Base-by-base conservation (phyloP, 78 protist genomes). In the Acrasis kona region DNA sequence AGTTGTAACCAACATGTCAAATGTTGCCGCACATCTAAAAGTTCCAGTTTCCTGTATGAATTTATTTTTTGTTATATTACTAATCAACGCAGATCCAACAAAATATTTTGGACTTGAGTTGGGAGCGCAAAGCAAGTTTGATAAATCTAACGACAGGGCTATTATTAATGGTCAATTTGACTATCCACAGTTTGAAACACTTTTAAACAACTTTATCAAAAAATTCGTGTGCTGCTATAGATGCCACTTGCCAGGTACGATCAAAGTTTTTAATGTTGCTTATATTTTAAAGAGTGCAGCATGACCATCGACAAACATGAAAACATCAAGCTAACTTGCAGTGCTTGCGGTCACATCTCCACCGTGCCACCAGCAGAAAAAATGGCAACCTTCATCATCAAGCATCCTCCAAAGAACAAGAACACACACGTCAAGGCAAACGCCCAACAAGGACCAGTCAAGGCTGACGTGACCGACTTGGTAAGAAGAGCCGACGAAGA, bases 231-330 rank as follows among this genome's bases (percentile, higher is more conserved):
- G 72, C 3, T 81, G 85, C 79, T 29, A 57, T 40, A 10, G 4
- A 8, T 81, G 85, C 80, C 35, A 77, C n/a, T 73, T 75, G 39
- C 85, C 85, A 4, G 85, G 74, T 30, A 81, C 85, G 4, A 31
- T 28, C 35, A 3, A 27, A 57, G 29, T 42, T 19, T 67, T 39
- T 3, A 27, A 70, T 27, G n/a, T n/a, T n/a, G n/a, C n/a, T n/a
- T n/a, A n/a, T n/a, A n/a, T n/a, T n/a, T n/a, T n/a, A n/a, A n/a
- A n/a, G n/a, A n/a, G n/a, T n/a, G n/a, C n/a, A n/a, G n/a, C n/a
- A n/a, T n/a, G n/a, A n/a, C n/a, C n/a, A n/a, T n/a, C n/a, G n/a
- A n/a, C n/a, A n/a, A n/a, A n/a, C n/a, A n/a, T n/a, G n/a, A n/a
- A n/a, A n/a, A n/a, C n/a, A n/a, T n/a, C n/a, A n/a, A n/a, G 34